Base-by-base conservation (phyloP, 202 grass and related monocot species). In the Hordeum pubiflorum region DNA sequence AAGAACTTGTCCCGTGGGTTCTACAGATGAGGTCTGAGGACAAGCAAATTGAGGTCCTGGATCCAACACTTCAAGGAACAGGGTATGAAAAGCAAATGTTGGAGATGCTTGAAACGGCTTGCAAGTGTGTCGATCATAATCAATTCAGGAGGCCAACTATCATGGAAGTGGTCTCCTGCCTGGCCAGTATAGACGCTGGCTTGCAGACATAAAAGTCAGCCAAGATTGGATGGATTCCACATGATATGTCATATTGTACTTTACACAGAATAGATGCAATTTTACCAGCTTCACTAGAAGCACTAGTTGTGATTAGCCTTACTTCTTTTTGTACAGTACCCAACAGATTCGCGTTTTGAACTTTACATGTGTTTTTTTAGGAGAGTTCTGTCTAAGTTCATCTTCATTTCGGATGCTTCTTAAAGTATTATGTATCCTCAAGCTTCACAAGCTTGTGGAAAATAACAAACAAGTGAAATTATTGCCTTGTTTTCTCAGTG, bases 1-100 rank as follows among this genome's bases (percentile, higher is more conserved):
- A 83, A 55, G 87, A 94, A 83, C 88, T 94, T 75, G 87, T 92
- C 3, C 59, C 80, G n/a, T 94, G 89, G 92, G 89, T 88, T 9
- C 32, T 59, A 7, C 70, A 86, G 26, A 81, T 90, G 76, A 90
- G 34, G 33, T 87, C 81, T 4, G 40, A 81, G 63, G 82, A 72
- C 0, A 82, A 80, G 70, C 76, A 84, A 55, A 71, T 24, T 23
- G 89, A 92, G 36, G 67, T 86, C 68, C 72, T 94, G 1, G 89
- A 94, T 74, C 87, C 84, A 23, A 34, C 18, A 18, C 67, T 94
- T 32, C 40, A 26, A 72, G 79, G 65, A 34, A 62, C 70, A 10
- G 82, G 82, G 6, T 77, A 79, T 78, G 90, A 92, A 0, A 83
- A 89, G 58, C 82, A 94, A 82, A 89, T 94, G 74, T 54, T 91